These are phyloP conservation scores for Fusarium verrucosum DNA, from an alignment of 2,329 filamentous ascomycete genomes.

Conservation along the genomic window DNA sequence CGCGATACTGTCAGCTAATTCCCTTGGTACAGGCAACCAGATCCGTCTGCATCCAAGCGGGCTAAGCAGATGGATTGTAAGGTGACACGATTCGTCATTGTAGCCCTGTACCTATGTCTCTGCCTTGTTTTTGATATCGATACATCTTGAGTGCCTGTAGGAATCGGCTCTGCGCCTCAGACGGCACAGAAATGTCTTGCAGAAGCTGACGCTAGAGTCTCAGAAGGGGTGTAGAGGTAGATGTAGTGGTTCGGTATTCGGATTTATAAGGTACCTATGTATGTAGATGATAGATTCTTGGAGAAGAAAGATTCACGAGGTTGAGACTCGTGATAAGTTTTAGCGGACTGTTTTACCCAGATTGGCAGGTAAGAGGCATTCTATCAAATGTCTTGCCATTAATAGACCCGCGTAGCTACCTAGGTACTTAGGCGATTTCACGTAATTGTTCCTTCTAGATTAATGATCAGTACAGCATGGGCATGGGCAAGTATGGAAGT, in stretches of 20 bases:
- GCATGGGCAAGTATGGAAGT: background rate
- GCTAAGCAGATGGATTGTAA: slow-evolving; percentile 16
- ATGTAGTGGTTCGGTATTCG: background rate
- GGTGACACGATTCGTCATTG: slow-evolving; percentile 33
- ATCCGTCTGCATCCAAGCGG: slow-evolving; percentile 23
- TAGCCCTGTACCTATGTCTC: background rate
- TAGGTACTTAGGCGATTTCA: background rate
- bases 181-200: background rate
- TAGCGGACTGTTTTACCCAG: background rate
- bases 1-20: slow-evolving; percentile 30
- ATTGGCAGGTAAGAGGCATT: too few species aligned
- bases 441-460: background rate
- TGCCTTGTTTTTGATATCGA: slow-evolving; percentile 14
- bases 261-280: background rate
- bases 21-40: slow-evolving; percentile 6
- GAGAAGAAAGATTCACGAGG: background rate
- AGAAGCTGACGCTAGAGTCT: background rate
- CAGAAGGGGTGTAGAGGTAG: background rate
- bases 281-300: too few species aligned
- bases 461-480: background rate
- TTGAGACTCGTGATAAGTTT: background rate
- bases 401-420: too few species aligned
- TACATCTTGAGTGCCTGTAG: slow-evolving; percentile 6
- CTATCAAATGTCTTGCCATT: background rate
- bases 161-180: slow-evolving; percentile 9